Evolutionary conservation across 371 early-diverging fungal species (phyloP), one percentile per base, ranked within the genome.

Genomic region (Mucor circinelloides): DNA sequence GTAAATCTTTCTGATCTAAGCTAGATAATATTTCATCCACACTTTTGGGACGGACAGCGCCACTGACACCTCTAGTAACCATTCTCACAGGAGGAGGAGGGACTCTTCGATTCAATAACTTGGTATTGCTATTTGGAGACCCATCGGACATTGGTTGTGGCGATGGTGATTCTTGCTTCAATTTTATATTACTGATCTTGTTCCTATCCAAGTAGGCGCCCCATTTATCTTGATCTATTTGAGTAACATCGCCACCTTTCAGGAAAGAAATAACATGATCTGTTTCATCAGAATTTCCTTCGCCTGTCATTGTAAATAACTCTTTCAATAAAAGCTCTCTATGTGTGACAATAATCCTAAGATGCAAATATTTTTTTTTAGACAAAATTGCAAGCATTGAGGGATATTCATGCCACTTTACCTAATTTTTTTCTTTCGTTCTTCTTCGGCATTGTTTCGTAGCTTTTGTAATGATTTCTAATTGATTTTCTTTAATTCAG

Each of bases 21-120:
- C 83, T 81, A 15, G 86, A 79, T 6, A 87, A 55, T 28, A 87
- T 86, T 59, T 87, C 87, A 27, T 82, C 87, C 15, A 88, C 87
- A 52, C 85, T 87, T 60, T 80, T 83, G n/a, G 85, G 87, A 17
- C 86, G 79, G 58, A 86, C 85, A 25, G 88, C 87, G 25, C 89
- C 88, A 69, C 88, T 89, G 15, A 88, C 88, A 30, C 90, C 90
- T 7, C 90, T 82, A 1, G 91, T 91, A 9, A 91, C 85, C 90
- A 91, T 91, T 19, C 90, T 77, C 63, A 83, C 91, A 31, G 85
- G 86, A n/a, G 90, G 89, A 19, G 91, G 89, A 12, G 78, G 68
- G 19, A 74, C 64, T 27, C 85, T 83, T 44, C 84, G 55, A 21
- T 46, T 44, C 25, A 58, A 21, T 59, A 31, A 40, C 64, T 75